Conservation (phyloP, 352 stramenopile species). For the Phytophthora palmivora region DNA sequence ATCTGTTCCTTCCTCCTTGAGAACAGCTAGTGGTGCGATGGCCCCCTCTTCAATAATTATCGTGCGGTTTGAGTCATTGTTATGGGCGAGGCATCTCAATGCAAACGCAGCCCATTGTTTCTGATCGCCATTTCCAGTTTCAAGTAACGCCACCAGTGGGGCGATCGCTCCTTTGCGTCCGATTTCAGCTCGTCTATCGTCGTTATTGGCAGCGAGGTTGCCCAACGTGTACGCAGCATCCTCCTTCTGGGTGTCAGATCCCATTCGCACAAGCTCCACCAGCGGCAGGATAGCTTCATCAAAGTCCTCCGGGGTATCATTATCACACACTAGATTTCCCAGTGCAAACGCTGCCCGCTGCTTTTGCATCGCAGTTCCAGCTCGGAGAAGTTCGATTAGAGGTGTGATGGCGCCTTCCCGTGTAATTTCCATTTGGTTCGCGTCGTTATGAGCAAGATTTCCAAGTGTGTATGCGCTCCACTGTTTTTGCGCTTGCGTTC, state of each 20-base stretch:
- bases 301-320: slow-evolving; percentile 13
- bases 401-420: slow-evolving; percentile 18
- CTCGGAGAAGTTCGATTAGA: slow-evolving; percentile 11
- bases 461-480: slow-evolving; percentile 27
- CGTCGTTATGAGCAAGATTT: slow-evolving; percentile 30
- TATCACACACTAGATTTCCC: slow-evolving; percentile 26
- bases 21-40: background rate
- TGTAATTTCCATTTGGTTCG: slow-evolving; percentile 21
- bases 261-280: slow-evolving; percentile 21
- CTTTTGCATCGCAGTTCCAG: slow-evolving; percentile 26
- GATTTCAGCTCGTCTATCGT: slow-evolving; percentile 19
- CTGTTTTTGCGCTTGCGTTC: slow-evolving; percentile 24
- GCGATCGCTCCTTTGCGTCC: slow-evolving; percentile 22
- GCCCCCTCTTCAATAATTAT: slow-evolving; percentile 13
- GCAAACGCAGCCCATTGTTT: slow-evolving; percentile 16
- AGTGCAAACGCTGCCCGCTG: slow-evolving; percentile 22
- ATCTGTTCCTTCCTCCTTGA: slow-evolving; percentile 2
- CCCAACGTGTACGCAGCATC: slow-evolving; percentile 25
- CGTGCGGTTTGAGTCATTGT: background rate
- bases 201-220: slow-evolving; percentile 15
- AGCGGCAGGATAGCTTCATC: slow-evolving; percentile 26
- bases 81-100: slow-evolving; percentile 4
- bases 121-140: slow-evolving; percentile 4
- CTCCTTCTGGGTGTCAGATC: slow-evolving; percentile 26
- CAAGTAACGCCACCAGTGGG: slow-evolving; percentile 14